These are phyloP conservation scores for Fusarium paranaense DNA, from an alignment of 2,329 filamentous ascomycete genomes.

Conservation along the genomic window DNA sequence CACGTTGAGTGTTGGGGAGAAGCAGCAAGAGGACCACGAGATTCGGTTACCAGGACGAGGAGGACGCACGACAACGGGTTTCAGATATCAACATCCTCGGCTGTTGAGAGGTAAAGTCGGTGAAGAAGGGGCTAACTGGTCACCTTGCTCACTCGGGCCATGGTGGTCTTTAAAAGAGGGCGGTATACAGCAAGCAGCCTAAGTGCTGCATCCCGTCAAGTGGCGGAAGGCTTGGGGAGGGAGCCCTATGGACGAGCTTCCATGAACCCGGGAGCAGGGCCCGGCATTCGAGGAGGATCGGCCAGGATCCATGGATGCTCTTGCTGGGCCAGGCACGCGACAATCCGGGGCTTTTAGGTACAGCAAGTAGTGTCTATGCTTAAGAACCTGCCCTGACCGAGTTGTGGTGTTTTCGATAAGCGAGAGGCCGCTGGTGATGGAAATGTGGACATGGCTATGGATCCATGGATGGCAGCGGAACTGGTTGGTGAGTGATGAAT, in stretches of 20 bases:
- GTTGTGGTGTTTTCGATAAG: background rate
- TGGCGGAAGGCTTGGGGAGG: background rate
- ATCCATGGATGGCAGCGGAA: background rate
- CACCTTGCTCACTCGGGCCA: background rate
- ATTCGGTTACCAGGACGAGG: conserved; percentile 2
- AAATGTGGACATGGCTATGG: conserved; percentile 1
- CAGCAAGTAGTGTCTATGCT: background rate
- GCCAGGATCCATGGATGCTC: background rate
- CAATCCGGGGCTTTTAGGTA: background rate
- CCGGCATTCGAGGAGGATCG: conserved; percentile 5
- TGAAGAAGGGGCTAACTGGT: background rate
- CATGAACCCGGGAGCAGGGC: background rate
- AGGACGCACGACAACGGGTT: background rate
- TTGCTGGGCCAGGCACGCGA: conserved; percentile 1
- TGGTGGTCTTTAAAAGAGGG: background rate
- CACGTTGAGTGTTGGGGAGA: conserved; percentile 3
- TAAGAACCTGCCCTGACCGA: background rate
- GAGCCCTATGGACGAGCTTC: conserved; percentile 1
- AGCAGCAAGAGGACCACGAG: background rate
- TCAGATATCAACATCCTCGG: conserved; percentile 1
- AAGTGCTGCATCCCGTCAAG: background rate
- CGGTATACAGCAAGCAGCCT: conserved; percentile 1
- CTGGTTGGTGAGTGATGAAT: background rate
- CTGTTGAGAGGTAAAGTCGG: conserved; percentile 7
- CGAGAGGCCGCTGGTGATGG: background rate